These are phyloP conservation scores for Emiliania huxleyi DNA, from an alignment of 78 protist genomes.

Conservation along the genomic window DNA sequence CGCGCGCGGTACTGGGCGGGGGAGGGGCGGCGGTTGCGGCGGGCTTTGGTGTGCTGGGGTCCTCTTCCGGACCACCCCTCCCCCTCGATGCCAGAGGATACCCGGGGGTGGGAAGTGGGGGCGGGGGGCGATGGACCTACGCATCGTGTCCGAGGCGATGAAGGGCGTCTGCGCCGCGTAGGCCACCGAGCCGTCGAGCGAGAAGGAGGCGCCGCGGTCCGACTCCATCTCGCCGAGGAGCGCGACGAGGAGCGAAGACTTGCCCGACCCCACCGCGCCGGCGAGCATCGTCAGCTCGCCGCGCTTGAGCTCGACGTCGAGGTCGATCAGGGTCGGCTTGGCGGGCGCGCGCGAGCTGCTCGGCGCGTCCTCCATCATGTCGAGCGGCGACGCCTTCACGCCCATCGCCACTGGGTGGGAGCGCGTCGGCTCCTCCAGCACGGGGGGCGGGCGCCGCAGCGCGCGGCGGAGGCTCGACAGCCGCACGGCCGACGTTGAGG, in stretches of 20 bases:
- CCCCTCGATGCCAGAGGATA: too few species aligned
- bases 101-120: too few species aligned
- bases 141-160: conserved; percentile 72
- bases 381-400: not conserved
- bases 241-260: conserved; percentile 68
- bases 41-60: too few species aligned
- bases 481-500: too few species aligned
- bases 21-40: too few species aligned
- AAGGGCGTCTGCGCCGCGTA: conserved; percentile 82
- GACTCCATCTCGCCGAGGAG: conserved; percentile 65
- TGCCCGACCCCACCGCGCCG: conserved; percentile 78
- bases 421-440: too few species aligned
- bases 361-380: not conserved
- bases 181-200: conserved; percentile 53
- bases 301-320: not conserved
- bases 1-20: too few species aligned
- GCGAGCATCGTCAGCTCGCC: conserved; percentile 42
- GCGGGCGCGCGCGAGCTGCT: not conserved
- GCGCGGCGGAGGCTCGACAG: not conserved
- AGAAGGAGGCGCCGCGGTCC: not conserved
- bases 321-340: not conserved
- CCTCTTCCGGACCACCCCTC: too few species aligned
- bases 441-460: too few species aligned
- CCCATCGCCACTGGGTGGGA: not conserved
- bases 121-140: too few species aligned